phyloP scores from a whole-genome alignment of 768 basidiomycete genomes.

The Coprinopsis marcescibilis region DNA sequence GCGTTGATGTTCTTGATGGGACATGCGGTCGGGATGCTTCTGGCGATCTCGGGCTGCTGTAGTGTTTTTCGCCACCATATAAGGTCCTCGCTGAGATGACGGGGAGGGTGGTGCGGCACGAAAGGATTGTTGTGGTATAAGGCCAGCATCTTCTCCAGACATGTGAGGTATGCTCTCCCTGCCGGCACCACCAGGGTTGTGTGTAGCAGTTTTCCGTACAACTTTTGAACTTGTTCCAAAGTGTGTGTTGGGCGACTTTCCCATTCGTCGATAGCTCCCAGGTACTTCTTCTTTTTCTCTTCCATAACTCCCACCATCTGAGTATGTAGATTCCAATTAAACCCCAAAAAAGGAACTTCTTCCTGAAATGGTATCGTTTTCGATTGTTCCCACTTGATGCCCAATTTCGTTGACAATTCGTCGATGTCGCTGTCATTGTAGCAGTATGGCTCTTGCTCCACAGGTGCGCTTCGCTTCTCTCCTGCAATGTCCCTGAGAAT shows the following conservation, averaged over 20 bases:
- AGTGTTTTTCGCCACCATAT: conserved; percentile 29
- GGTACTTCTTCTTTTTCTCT: conserved; percentile 19
- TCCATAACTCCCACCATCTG: conserved; percentile 14
- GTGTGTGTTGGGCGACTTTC: conserved; percentile 16
- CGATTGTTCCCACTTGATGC: conserved; percentile 23
- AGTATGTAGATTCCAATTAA: conserved; percentile 18
- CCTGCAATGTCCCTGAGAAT: conserved; percentile 21
- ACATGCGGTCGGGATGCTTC: conserved; percentile 20
- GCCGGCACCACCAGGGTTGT: conserved; percentile 23
- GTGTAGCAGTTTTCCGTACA: conserved; percentile 38
- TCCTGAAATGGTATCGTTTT: conserved; percentile 17
- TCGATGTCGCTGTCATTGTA: conserved; percentile 29
- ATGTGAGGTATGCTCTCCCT: conserved; percentile 33
- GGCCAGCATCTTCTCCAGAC: conserved; percentile 30
- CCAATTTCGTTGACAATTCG: conserved; percentile 19
- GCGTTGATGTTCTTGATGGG: conserved; percentile 19
- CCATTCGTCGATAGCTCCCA: conserved; percentile 24
- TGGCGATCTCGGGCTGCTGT: not conserved
- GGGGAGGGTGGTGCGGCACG: conserved; percentile 18
- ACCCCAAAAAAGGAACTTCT: conserved; percentile 17
- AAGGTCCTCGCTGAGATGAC: conserved; percentile 19
- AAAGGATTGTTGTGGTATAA: conserved; percentile 24
- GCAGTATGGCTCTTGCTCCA: conserved; percentile 11
- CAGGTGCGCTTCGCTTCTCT: not conserved
- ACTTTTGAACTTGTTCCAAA: conserved; percentile 27